Conservation (phyloP, 1,284 basidiomycete species). For the Cerrena zonata region DNA sequence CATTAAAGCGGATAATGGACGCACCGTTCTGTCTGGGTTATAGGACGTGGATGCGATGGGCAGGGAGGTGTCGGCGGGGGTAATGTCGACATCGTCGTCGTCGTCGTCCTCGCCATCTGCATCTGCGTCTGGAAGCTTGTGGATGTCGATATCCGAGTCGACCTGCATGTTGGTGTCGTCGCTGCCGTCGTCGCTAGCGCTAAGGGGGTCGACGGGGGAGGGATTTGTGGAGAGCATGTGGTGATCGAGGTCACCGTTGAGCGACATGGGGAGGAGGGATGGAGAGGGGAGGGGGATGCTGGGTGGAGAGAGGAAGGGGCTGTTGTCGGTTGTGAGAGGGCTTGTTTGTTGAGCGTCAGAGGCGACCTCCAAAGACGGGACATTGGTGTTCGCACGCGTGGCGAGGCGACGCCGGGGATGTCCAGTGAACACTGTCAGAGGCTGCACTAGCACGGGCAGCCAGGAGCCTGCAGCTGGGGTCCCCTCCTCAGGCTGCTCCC, state of each 20-base stretch:
- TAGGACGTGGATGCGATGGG: constrained; percentile 26
- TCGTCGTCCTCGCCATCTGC: constrained; percentile 36
- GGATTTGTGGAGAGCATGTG: constrained; percentile 27
- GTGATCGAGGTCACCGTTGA: constrained; percentile 36
- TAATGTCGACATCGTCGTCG: constrained; percentile 27
- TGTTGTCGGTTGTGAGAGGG: constrained; percentile 13
- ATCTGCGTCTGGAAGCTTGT: constrained; percentile 27
- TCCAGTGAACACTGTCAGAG: too few relatives aligned
- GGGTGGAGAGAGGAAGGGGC: constrained; percentile 47
- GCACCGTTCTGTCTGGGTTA: constrained; percentile 18
- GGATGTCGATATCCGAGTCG: constrained; percentile 40
- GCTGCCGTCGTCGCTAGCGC: constrained; percentile 22
- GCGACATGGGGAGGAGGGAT: constrained; percentile 25
- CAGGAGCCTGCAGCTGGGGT: background rate
- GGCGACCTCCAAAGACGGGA: constrained; percentile 29
- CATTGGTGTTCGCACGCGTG: constrained; percentile 32
- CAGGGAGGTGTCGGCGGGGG: constrained; percentile 20
- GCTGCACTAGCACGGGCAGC: background rate
- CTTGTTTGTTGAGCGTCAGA: constrained; percentile 23
- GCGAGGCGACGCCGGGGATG: constrained; percentile 18
- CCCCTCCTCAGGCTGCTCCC: constrained; percentile 20
- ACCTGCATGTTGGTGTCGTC: constrained; percentile 34
- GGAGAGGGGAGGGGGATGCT: constrained; percentile 20
- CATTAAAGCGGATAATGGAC: too few relatives aligned
- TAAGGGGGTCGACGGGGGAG: constrained; percentile 19